These are phyloP conservation scores for Apiospora arundinis DNA, from an alignment of 2,329 filamentous ascomycete species.

Conservation along the genomic window DNA sequence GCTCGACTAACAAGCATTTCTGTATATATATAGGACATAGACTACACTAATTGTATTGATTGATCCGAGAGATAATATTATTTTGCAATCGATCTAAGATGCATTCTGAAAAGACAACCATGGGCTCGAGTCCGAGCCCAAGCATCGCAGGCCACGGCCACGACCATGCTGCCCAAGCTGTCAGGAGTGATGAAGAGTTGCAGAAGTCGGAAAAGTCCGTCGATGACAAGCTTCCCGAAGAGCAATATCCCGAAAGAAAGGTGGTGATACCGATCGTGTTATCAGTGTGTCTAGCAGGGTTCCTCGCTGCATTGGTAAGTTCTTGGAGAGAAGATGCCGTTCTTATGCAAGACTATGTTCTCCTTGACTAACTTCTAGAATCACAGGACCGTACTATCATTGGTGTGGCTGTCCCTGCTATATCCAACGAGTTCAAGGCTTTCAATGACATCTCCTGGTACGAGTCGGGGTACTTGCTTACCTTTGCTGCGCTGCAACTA, in stretches of 20 bases:
- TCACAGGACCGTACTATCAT: constrained; percentile 25
- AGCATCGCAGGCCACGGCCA: not conserved
- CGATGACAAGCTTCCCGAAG: not conserved
- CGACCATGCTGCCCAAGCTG: not conserved
- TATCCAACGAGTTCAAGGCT: constrained; percentile 32
- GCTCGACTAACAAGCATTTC: not conserved
- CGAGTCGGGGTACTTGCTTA: constrained; percentile 32
- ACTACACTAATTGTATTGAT: too few species aligned
- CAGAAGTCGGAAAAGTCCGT: not conserved
- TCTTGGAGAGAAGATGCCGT: not conserved
- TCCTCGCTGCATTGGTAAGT: constrained; percentile 22
- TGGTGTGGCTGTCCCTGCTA: constrained; percentile 21
- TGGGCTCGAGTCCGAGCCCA: not conserved
- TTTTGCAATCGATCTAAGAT: not conserved
- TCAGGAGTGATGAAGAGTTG: not conserved
- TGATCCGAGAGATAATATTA: not conserved
- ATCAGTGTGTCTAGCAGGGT: constrained; percentile 19
- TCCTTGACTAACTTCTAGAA: not conserved
- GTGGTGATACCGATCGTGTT: constrained; percentile 20
- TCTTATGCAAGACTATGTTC: not conserved
- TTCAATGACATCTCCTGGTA: constrained; percentile 35
- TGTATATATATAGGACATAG: not conserved
- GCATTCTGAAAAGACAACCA: not conserved
- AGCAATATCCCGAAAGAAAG: constrained; percentile 16
- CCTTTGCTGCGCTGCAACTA: constrained; percentile 32